These are phyloP conservation scores for Paralagenidium karlingii DNA, from an alignment of 352 stramenopile species.

Conservation along the genomic window DNA sequence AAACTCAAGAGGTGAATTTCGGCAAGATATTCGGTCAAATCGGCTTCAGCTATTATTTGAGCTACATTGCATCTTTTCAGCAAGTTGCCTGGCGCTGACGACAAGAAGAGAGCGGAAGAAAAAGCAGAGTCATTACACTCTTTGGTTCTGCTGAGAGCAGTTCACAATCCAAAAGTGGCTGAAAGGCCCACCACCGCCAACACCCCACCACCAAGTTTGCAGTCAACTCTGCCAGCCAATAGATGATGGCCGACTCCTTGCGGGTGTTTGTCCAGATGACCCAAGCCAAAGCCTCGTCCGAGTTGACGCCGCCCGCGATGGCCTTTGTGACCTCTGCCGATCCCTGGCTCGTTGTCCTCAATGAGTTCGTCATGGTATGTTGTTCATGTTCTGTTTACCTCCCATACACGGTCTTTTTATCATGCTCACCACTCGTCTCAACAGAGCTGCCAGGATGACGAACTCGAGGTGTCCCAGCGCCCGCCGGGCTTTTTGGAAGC, in stretches of 20 bases:
- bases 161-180: too few relatives aligned
- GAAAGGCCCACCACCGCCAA: too few relatives aligned
- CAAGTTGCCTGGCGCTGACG: too few relatives aligned
- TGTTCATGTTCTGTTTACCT: neutral
- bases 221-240: too few relatives aligned
- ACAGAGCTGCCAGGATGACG: constrained; percentile 65
- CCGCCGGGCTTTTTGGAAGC: constrained; percentile 32
- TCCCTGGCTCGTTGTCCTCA: constrained; percentile 47
- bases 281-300: constrained; percentile 9
- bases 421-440: neutral
- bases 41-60: too few relatives aligned
- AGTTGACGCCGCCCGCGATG: constrained; percentile 32
- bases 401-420: neutral
- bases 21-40: too few relatives aligned
- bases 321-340: constrained; percentile 47
- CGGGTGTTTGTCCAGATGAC: constrained; percentile 66
- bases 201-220: too few relatives aligned
- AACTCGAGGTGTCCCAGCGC: constrained; percentile 47
- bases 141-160: too few relatives aligned
- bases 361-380: constrained; percentile 68
- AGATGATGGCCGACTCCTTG: constrained; percentile 28
- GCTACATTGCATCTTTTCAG: too few relatives aligned
- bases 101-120: too few relatives aligned
- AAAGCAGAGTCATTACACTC: too few relatives aligned
- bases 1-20: too few relatives aligned